These are phyloP conservation scores for Lactarius tabidus DNA, from an alignment of 768 basidiomycete genomes.

Conservation along the genomic window DNA sequence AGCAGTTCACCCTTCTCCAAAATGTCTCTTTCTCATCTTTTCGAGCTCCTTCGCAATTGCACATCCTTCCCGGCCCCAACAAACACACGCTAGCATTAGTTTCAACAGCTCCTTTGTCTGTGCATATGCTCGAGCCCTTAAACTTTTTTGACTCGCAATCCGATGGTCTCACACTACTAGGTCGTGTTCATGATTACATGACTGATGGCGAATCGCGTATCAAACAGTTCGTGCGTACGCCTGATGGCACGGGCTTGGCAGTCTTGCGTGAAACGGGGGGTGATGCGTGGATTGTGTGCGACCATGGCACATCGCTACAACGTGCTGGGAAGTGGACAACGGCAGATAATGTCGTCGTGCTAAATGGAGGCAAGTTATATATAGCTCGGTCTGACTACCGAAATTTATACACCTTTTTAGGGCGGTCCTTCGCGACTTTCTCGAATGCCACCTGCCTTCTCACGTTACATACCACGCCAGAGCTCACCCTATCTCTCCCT, in stretches of 20 bases:
- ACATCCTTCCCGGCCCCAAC: constrained; percentile 48
- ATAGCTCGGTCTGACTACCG: not conserved
- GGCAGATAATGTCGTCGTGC: constrained; percentile 65
- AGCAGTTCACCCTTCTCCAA: constrained; percentile 70
- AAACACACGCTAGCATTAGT: constrained; percentile 44
- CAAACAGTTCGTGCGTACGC: constrained; percentile 65
- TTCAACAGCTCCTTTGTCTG: constrained; percentile 61
- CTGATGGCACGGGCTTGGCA: constrained; percentile 72
- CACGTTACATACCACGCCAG: constrained; percentile 51
- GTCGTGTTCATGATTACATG: constrained; percentile 17
- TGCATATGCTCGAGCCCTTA: constrained; percentile 53
- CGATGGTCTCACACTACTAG: constrained; percentile 43
- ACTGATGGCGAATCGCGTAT: constrained; percentile 35
- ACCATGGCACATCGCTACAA: constrained; percentile 45
- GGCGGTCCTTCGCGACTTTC: constrained; percentile 55
- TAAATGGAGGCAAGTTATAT: constrained; percentile 52
- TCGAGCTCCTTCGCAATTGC: constrained; percentile 47
- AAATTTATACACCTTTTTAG: constrained; percentile 36
- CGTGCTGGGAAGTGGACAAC: constrained; percentile 49
- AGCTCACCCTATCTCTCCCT: constrained; percentile 44
- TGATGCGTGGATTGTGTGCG: constrained; percentile 58
- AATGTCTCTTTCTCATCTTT: constrained; percentile 49
- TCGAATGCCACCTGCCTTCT: constrained; percentile 43
- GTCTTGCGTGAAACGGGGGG: constrained; percentile 58
- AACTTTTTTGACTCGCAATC: constrained; percentile 57